Base-by-base conservation (phyloP, 2,329 filamentous ascomycete genomes). In the Diaporthe citriasiana region DNA sequence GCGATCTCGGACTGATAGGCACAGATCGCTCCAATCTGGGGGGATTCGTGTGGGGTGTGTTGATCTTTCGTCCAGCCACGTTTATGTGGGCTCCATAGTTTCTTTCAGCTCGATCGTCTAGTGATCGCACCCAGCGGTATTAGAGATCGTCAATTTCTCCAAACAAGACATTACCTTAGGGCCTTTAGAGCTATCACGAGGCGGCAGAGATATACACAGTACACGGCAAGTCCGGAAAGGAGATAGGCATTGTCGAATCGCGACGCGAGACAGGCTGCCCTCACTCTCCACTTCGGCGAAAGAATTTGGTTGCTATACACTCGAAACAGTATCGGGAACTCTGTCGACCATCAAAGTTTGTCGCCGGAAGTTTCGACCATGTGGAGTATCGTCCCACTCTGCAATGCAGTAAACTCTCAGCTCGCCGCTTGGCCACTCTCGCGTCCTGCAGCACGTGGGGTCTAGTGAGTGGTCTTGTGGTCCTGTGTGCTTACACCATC, bases 371-470 rank as follows among this genome's bases (percentile, higher is more conserved):
- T 40, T 68, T 53, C 47, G 47, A 25, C 63, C 45, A 38, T 53
- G 63, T 68, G 63, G 47, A 51, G 45, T 22, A 38, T 25, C 15
- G 30, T 2, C 42, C 40, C 30, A 51, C 35, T 22, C 8, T 66
- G 60, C 42, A 35, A 47, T n/a, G 60, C 45, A 47, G 25, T 25
- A 15, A 27, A 35, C 45, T 22, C 45, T 13, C 30, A 38, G 12
- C 27, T 38, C 45, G 30, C 19, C 22, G 63, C 45, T 66, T 51
- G 45, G 30, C 42, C 63, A 38, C 45, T 66, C 63, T 38, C 13
- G 63, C 45, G 45, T 27, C 42, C 45, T 66, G 63, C 63, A 66
- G 45, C 63, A 51, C 38, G 63, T 45, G 60, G 45, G 45, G 13
- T 38, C 63, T 51, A 13, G 45, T 66, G 63, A 13, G 45, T 66